Conservation (phyloP, 2,329 filamentous ascomycete genomes). For the Cryphonectria japonica region DNA sequence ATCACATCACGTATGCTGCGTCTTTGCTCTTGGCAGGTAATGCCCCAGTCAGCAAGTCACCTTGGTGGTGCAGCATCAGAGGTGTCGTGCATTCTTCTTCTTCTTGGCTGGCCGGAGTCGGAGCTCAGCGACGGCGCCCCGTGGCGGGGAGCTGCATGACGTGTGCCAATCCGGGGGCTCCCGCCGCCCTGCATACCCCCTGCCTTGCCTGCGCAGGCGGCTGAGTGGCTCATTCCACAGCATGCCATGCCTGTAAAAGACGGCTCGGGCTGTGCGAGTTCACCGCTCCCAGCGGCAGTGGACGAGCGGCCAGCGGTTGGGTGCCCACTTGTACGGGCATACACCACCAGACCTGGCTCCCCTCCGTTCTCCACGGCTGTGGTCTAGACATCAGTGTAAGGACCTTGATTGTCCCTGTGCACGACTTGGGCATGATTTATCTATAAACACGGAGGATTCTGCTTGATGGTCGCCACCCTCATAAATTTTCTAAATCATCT, state of each 20-base stretch:
- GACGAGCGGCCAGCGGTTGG: not conserved
- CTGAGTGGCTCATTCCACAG: not conserved
- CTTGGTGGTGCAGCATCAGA: not conserved
- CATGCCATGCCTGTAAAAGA: too few species aligned
- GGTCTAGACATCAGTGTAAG: not conserved
- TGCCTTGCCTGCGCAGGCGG: not conserved
- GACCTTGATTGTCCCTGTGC: not conserved
- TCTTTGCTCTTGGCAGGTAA: too few species aligned
- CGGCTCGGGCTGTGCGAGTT: not conserved
- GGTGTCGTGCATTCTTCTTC: not conserved
- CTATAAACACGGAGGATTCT: not conserved
- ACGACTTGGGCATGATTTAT: too few species aligned
- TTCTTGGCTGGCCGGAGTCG: not conserved
- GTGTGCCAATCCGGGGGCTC: not conserved
- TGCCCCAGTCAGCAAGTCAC: not conserved
- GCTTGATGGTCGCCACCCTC: not conserved
- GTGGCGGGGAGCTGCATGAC: slow-evolving; percentile 4
- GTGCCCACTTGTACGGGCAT: not conserved
- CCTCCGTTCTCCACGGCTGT: not conserved
- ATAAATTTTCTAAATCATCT: not conserved
- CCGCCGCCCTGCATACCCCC: not conserved
- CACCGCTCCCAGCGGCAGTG: not conserved
- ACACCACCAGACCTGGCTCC: not conserved
- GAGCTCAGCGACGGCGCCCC: not conserved
- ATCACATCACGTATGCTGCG: too few species aligned